phyloP scores from a whole-genome alignment of 1,284 basidiomycete genomes.

The Cutaneotrichosporon sp. region DNA sequence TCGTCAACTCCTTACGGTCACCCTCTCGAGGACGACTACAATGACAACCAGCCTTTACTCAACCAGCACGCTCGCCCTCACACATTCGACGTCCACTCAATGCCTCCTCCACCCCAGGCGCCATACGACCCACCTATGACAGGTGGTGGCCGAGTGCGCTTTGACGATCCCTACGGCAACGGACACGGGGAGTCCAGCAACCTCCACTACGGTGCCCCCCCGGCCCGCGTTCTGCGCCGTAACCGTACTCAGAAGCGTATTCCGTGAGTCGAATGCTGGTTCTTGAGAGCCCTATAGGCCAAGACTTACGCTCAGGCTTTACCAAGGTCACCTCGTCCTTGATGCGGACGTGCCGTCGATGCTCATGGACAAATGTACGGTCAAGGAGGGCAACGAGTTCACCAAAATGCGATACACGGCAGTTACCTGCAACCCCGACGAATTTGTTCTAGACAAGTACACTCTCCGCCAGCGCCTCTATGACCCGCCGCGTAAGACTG shows the following conservation, averaged over 20 bases:
- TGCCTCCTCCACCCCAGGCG: not conserved
- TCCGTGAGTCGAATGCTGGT: constrained; percentile 54
- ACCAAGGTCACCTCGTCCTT: constrained; percentile 83
- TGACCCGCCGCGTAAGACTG: constrained; percentile 69
- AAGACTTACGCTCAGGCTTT: constrained; percentile 56
- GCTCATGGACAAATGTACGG: constrained; percentile 69
- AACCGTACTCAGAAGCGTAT: constrained; percentile 88
- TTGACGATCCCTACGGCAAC: constrained; percentile 15
- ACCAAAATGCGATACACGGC: constrained; percentile 91
- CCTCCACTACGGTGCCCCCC: constrained; percentile 70
- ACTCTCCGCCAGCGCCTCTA: constrained; percentile 74
- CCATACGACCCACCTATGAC: constrained; percentile 1
- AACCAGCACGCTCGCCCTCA: constrained; percentile 31
- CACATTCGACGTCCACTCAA: constrained; percentile 16
- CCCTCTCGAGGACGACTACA: constrained; percentile 32
- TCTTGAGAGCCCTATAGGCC: not conserved
- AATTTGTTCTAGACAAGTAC: constrained; percentile 73
- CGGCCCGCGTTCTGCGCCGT: constrained; percentile 74
- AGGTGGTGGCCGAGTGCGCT: constrained; percentile 2
- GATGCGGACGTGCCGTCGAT: constrained; percentile 82
- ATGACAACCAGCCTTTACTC: constrained; percentile 39
- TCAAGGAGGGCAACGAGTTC: constrained; percentile 78
- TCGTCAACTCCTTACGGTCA: not conserved
- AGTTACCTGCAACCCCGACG: constrained; percentile 88
- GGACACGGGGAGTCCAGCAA: constrained; percentile 40